Base-by-base conservation (phyloP, 1,284 basidiomycete genomes). In the Rhodotorula sp. region DNA sequence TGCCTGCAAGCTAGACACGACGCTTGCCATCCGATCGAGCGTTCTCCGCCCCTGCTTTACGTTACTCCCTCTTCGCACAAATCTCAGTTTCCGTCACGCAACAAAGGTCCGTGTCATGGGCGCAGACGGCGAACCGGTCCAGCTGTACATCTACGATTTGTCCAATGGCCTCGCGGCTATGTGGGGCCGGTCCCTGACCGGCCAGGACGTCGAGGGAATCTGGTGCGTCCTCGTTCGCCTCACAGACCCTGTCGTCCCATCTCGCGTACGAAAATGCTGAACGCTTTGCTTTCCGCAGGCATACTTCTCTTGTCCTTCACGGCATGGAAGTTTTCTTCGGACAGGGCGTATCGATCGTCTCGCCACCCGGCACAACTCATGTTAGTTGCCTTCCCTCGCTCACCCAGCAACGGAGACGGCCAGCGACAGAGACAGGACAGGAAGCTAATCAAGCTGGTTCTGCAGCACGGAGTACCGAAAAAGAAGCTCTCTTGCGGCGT, bases 271-370 rank as follows among this genome's bases (percentile, higher is more conserved):
- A 6, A 50, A 43, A 10, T 55, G 26, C 54, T 55, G 54, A 55
- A 12, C 54, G 7, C n/a, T 2, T 21, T 54, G 70, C 76, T 34
- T 71, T 64, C 15, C 70, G 76, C 69, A 80, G 80, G 80, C 82
- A 83, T 58, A 81, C 82, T 0, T 77, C 77, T 52, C 73, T 83
- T 50, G 80, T 83, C 8, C 73, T 78, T 16, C 79, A 73, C 69
- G 79, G 78, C 47, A 70, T 79, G 47, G 81, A 83, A 64, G 75
- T 80, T 57, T 82, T 81, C 64, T 83, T 79, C 72, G 82, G 82
- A 2, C 81, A 81, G 67, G 81, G 82, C 38, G 79, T 82, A 62
- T 71, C 70, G 47, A 63, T 76, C 38, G 69, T 76, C n/a, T 62
- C 72, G 15, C 71, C 73, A 5, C 73, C 74, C 0, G 74, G 74